Conservation (phyloP, 2,329 filamentous ascomycete species). For the Cytospora piceae region DNA sequence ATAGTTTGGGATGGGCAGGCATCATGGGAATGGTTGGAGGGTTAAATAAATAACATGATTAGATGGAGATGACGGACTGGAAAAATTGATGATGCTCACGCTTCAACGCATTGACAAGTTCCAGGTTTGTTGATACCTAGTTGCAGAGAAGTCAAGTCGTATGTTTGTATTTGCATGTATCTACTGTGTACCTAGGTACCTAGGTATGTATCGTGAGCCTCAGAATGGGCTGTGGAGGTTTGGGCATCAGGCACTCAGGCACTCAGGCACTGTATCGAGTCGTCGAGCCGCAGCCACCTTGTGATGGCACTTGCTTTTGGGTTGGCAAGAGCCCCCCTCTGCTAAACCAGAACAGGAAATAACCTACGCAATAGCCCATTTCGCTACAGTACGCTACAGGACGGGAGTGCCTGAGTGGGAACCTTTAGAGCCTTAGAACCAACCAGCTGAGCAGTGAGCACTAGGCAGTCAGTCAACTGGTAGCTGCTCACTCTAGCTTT, state of each 20-base stretch:
- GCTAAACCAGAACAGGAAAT: constrained; percentile 19
- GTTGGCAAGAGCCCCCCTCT: too few species aligned
- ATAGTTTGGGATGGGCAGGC: not conserved
- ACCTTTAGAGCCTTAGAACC: not conserved
- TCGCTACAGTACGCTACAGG: constrained; percentile 16
- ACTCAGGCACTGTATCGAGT: too few species aligned
- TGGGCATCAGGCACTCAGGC: not conserved
- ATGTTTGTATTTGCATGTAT: too few species aligned
- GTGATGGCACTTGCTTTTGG: not conserved
- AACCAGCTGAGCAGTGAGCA: too few species aligned
- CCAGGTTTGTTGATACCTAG: too few species aligned
- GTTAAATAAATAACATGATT: too few species aligned
- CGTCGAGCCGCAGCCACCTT: not conserved
- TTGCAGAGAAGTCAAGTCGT: too few species aligned
- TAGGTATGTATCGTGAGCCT: too few species aligned
- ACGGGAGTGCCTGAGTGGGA: not conserved
- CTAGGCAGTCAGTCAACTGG: too few species aligned
- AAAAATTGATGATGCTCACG: constrained; percentile 7
- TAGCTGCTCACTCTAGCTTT: constrained; percentile 4
- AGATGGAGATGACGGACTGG: not conserved
- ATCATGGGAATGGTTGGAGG: constrained; percentile 8
- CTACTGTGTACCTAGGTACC: too few species aligned
- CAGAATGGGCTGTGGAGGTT: too few species aligned
- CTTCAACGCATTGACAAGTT: not conserved
- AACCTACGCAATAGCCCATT: constrained; percentile 21